Conservation (phyloP, 768 basidiomycete genomes). For the Xanthoconium stramineum region DNA sequence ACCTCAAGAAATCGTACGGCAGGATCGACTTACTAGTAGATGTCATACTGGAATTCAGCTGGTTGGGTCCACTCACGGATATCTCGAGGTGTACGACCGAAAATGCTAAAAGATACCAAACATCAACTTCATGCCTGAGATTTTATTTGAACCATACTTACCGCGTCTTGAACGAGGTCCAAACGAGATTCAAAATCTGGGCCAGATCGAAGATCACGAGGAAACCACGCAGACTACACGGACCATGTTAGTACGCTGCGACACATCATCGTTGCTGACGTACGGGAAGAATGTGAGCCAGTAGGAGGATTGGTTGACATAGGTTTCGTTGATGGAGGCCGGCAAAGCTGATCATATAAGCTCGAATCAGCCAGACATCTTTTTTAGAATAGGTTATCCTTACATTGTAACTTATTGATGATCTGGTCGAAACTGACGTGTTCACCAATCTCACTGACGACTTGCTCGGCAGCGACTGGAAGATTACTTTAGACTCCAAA, state of each 20-base stretch:
- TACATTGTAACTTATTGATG: slow-evolving; percentile 44
- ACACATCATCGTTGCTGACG: slow-evolving; percentile 26
- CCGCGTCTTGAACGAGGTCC: slow-evolving; percentile 82
- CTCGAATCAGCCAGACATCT: background rate
- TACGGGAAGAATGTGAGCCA: slow-evolving; percentile 95
- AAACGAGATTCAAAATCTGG: slow-evolving; percentile 87
- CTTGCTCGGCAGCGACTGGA: slow-evolving; percentile 35
- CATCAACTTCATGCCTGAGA: slow-evolving; percentile 1
- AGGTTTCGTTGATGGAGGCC: slow-evolving; percentile 74
- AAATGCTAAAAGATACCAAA: slow-evolving; percentile 42
- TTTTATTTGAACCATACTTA: slow-evolving; percentile 30
- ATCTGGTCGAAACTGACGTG: slow-evolving; percentile 46
- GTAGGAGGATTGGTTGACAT: slow-evolving; percentile 87
- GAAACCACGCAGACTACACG: slow-evolving; percentile 81
- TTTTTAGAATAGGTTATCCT: background rate
- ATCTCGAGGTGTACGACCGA: slow-evolving; percentile 88
- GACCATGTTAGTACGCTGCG: slow-evolving; percentile 1
- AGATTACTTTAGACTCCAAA: background rate
- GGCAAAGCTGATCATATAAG: slow-evolving; percentile 61
- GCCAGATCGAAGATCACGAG: slow-evolving; percentile 93
- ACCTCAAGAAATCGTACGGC: background rate
- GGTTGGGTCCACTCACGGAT: slow-evolving; percentile 90
- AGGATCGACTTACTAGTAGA: slow-evolving; percentile 64
- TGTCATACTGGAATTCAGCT: slow-evolving; percentile 82
- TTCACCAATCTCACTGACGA: slow-evolving; percentile 47